Evolutionary conservation across 164 flowering plant genomes (phyloP).

Genomic region (Pachysandra terminalis): DNA sequence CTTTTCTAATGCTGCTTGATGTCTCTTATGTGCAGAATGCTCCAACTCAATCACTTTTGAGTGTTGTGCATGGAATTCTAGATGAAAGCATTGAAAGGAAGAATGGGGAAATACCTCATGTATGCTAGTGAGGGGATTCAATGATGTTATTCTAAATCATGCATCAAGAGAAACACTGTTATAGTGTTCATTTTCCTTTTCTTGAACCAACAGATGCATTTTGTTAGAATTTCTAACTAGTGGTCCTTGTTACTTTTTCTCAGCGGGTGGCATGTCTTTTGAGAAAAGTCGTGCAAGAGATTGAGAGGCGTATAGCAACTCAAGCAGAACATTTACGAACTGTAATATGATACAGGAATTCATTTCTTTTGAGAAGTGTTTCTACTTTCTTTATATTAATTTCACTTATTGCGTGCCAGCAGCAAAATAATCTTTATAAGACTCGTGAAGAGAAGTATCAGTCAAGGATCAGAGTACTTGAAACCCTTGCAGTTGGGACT

Average conservation of each 20-base stretch:
- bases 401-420: conserved; percentile 23
- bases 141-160: conserved; percentile 11
- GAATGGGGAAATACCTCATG: conserved; percentile 76
- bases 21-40: conserved; percentile 52
- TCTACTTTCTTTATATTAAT: conserved; percentile 3
- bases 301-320: conserved; percentile 67
- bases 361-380: not conserved
- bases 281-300: conserved; percentile 64
- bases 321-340: conserved; percentile 65
- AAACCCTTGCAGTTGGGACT: conserved; percentile 78
- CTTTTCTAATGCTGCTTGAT: conserved; percentile 10
- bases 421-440: conserved; percentile 77
- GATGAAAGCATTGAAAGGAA: conserved; percentile 69
- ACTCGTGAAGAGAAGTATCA: conserved; percentile 75
- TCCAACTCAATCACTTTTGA: conserved; percentile 67
- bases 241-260: conserved; percentile 5
- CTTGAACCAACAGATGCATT: conserved; percentile 1
- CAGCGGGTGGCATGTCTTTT: conserved; percentile 65
- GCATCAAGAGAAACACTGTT: not conserved
- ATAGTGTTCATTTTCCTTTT: conserved; percentile 3
- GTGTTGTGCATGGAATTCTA: conserved; percentile 51
- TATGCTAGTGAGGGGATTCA: conserved; percentile 36
- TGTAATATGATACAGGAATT: conserved; percentile 34
- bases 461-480: conserved; percentile 63
- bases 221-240: not conserved